Evolutionary conservation across 352 stramenopile species (phyloP), one percentile per base, ranked within the genome.

Genomic region (Phytophthora sp.): DNA sequence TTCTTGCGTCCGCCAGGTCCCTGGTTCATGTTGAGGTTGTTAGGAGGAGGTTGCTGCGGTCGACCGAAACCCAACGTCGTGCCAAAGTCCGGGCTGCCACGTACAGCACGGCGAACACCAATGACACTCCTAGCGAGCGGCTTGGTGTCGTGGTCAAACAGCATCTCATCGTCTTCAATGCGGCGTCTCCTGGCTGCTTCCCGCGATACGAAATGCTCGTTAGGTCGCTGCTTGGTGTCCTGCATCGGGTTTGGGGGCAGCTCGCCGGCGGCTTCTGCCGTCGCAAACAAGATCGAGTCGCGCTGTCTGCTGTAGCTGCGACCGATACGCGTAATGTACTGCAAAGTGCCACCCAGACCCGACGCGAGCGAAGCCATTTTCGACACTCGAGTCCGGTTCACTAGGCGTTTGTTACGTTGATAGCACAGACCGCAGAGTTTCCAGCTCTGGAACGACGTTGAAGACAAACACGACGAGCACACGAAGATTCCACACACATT

Each of bases 391-490:
- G 79, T 81, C 29, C 82, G 77, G 53, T 81, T 79, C 21, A 89
- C 77, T 16, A 91, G 73, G 2, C 63, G 66, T 56, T 89, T 79
- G 65, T 89, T 89, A 23, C 82, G 77, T 36, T 83, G 73, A 39
- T 83, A 91, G 60, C 82, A 91, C 33, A 85, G 66, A 4, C 60
- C 71, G 24, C 82, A 91, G 35, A 89, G 73, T 31, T 82, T 79
- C 82, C 82, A 89, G 31, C 52, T 73, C 65, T 84, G 79, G 63
- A 89, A 85, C 29, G 85, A 80, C n/a, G 82, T 89, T 2, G 74
- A 66, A 9, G 76, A 85, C 39, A 83, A 64, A 66, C 82, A 91
- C 33, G 76, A 77, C 18, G 75, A 77, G 54, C 82, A 89, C 26
- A 91, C 67, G 30, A 84, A 86, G 53, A 87, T 75, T 23, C 78